Evolutionary conservation across 78 protist species (phyloP), one percentile per base, ranked within the genome.

Genomic region (Speleostelium caveatum): DNA sequence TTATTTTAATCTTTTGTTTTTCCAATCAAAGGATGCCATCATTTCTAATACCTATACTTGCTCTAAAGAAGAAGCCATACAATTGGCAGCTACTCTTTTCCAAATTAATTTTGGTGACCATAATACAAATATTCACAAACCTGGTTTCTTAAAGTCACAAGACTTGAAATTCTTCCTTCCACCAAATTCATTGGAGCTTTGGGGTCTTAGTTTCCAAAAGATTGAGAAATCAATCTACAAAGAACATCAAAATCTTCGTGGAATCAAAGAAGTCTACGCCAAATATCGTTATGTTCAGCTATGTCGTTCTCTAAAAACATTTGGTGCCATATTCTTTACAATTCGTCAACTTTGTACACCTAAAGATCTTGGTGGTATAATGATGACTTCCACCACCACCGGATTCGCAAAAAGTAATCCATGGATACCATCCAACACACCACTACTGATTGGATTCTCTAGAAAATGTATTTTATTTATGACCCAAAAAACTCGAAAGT

Each of bases 321-420:
- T 93, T 83, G 98, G 98, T 38, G 85, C 94, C 17, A 93, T 95
- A 39, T 94, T 94, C 61, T 96, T 96, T 95, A 30, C 62, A n/a
- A 94, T 90, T 42, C 36, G 65, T 32, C 78, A 51, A 53, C 8
- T 45, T 6, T 6, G 53, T 72, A 45, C 26, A 17, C 19, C 66
- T 0, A 63, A 63, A 30, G 71, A 36, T 35, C 10, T 10, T 14
- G n/a, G 77, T 38, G 22, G 16, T 36, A 39, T 22, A 36, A 28
- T 41, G 2, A 41, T 5, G 30, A 22, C 55, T 42, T 21, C 24
- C 4, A 2, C n/a, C 24, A 17, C 58, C 10, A 67, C 17, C 24
- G 56, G 74, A 2, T 3, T 19, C 17, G 33, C 35, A 24, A n/a
- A 38, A 22, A 28, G 14, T 26, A 45, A 51, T 41, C 24, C 73